phyloP scores from a whole-genome alignment of 352 stramenopile genomes.

The Globisporangium apiculatum region DNA sequence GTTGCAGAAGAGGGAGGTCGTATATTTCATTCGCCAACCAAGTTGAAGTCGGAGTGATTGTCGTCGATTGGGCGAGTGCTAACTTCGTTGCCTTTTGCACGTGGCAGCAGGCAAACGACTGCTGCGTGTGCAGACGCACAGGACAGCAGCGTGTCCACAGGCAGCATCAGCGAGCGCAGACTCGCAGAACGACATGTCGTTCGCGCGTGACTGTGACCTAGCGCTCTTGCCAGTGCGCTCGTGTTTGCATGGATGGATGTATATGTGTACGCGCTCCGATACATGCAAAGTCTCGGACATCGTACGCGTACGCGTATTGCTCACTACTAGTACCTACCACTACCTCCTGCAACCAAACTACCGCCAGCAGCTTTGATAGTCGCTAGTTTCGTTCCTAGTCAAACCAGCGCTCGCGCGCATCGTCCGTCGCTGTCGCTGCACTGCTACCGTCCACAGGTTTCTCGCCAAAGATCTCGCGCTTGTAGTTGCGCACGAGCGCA shows the following conservation, averaged over 20 bases:
- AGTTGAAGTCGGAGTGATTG: too few relatives aligned
- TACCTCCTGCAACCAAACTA: not conserved
- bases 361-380: not conserved
- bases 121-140: too few relatives aligned
- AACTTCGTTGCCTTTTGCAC: too few relatives aligned
- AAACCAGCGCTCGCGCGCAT: constrained; percentile 53
- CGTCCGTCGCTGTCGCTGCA: constrained; percentile 10
- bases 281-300: not conserved
- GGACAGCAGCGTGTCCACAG: too few relatives aligned
- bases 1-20: too few relatives aligned
- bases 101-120: too few relatives aligned
- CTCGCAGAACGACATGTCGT: too few relatives aligned
- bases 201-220: not conserved
- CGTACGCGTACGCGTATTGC: not conserved
- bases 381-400: constrained; percentile 22
- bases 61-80: too few relatives aligned
- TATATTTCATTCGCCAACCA: too few relatives aligned
- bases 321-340: not conserved
- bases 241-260: not conserved
- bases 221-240: not conserved
- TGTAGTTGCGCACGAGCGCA: constrained; percentile 73
- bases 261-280: not conserved
- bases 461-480: constrained; percentile 76
- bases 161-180: too few relatives aligned
- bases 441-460: not conserved